Conservation (phyloP, 208 protist genomes). For the Trypanosoma melophagium region DNA sequence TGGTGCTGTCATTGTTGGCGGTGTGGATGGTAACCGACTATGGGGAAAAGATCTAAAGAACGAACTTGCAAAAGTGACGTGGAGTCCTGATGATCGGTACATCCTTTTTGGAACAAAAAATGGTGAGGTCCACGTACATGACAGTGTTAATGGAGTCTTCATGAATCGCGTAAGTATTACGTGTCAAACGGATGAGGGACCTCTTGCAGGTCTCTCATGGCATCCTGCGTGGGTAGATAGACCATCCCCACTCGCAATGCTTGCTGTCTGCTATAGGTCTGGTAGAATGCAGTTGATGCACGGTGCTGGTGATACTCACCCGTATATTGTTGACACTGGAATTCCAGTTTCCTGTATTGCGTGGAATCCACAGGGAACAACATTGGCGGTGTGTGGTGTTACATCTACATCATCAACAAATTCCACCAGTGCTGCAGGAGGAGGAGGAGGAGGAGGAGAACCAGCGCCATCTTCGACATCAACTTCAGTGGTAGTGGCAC, state of each 20-base stretch:
- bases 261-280: conserved; percentile 88
- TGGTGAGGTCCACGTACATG: conserved; percentile 91
- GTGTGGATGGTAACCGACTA: conserved; percentile 93
- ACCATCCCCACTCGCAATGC: conserved; percentile 68
- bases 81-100: conserved; percentile 93
- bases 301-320: conserved; percentile 79
- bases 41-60: conserved; percentile 94
- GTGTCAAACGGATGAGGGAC: conserved; percentile 32
- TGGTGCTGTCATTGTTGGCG: conserved; percentile 95
- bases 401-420: conserved; percentile 27
- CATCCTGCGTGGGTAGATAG: conserved; percentile 85
- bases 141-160: conserved; percentile 68
- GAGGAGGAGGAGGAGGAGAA: neutral
- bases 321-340: conserved; percentile 91
- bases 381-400: conserved; percentile 88
- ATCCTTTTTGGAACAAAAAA: conserved; percentile 91
- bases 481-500: conserved; percentile 64
- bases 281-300: conserved; percentile 94
- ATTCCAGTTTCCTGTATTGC: conserved; percentile 67
- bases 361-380: conserved; percentile 94
- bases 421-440: conserved; percentile 4
- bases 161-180: conserved; percentile 77
- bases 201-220: conserved; percentile 79
- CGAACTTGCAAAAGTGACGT: conserved; percentile 88
- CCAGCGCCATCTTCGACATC: neutral